phyloP scores from a whole-genome alignment of 2,329 filamentous ascomycete genomes.

The Colletotrichum sp. region DNA sequence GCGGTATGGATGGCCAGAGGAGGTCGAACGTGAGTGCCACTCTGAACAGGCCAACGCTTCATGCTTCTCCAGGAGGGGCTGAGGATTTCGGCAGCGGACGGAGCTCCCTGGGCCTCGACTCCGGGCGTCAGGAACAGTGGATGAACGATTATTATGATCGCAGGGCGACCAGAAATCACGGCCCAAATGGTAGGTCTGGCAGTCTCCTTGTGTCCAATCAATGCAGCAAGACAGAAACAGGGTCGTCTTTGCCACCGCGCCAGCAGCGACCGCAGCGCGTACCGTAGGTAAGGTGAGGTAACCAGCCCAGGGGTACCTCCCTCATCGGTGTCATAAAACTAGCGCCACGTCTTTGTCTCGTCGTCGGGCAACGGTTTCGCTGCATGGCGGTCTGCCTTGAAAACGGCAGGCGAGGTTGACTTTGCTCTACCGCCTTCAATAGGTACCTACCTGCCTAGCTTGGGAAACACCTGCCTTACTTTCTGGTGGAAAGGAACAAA shows the following conservation, averaged over 20 bases:
- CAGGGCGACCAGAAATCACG: conserved; percentile 10
- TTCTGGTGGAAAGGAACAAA: not conserved
- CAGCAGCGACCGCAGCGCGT: not conserved
- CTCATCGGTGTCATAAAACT: not conserved
- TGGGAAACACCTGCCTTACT: not conserved
- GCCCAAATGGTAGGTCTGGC: conserved; percentile 12
- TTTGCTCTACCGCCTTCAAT: not conserved
- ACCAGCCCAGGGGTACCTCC: not conserved
- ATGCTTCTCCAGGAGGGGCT: not conserved
- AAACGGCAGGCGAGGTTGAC: not conserved
- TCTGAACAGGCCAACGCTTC: not conserved
- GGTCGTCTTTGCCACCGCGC: not conserved
- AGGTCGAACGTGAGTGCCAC: not conserved
- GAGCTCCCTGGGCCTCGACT: not conserved
- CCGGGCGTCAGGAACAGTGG: not conserved
- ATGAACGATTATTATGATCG: conserved; percentile 18
- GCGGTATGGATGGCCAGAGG: conserved; percentile 4
- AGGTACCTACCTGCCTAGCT: not conserved
- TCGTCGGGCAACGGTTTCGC: not conserved
- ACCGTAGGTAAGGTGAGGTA: not conserved
- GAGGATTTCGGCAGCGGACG: not conserved
- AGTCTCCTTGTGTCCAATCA: not conserved
- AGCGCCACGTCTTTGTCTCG: not conserved
- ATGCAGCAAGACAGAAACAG: not conserved
- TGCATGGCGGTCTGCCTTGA: not conserved